Evolutionary conservation across 2,329 filamentous ascomycete genomes (phyloP).

Genomic region (Pseudocercospora fuligena): DNA sequence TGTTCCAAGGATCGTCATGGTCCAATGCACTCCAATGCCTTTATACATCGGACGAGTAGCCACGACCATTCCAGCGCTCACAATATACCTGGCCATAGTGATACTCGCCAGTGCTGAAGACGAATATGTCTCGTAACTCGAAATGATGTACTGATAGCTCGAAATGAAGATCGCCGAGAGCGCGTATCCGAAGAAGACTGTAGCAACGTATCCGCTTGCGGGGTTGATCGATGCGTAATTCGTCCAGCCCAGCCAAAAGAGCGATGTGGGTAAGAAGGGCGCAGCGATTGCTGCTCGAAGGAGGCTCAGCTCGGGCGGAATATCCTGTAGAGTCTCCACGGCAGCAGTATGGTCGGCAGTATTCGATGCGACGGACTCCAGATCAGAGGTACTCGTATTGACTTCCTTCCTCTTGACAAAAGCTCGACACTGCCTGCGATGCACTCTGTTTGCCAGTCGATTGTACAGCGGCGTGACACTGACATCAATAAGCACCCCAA

Average conservation of each 20-base stretch:
- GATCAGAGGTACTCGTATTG: background rate
- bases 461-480: conserved; percentile 40
- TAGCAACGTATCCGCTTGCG: conserved; percentile 8
- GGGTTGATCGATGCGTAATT: conserved; percentile 34
- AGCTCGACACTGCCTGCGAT: conserved; percentile 19
- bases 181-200: conserved; percentile 50
- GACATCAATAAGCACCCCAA: conserved; percentile 47
- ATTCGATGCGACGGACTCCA: background rate
- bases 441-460: conserved; percentile 18
- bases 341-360: background rate
- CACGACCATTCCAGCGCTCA: conserved; percentile 2
- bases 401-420: conserved; percentile 17
- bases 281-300: conserved; percentile 51
- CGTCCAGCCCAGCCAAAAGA: conserved; percentile 59
- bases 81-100: conserved; percentile 34
- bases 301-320: conserved; percentile 43
- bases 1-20: background rate
- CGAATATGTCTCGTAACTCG: conserved; percentile 47
- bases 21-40: background rate
- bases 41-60: conserved; percentile 5
- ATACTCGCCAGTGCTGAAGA: conserved; percentile 46
- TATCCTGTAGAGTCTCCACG: conserved; percentile 7
- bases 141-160: conserved; percentile 40
- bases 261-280: conserved; percentile 47
- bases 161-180: conserved; percentile 51